phyloP scores from a whole-genome alignment of 805 yeast genomes.

The Candida suzukii region DNA sequence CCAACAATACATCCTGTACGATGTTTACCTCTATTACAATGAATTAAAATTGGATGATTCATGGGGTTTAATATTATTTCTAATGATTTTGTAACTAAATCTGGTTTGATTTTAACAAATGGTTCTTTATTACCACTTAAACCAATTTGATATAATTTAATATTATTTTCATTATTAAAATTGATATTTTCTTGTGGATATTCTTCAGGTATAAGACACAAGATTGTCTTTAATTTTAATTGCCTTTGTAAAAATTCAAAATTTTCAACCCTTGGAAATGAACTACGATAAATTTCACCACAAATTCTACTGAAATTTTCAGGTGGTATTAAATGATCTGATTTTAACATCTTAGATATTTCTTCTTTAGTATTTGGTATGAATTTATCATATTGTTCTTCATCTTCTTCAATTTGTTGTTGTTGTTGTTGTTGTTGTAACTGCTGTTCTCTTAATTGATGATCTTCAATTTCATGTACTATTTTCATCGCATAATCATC shows the following conservation, averaged over 20 bases:
- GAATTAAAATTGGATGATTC: slow-evolving; percentile 88
- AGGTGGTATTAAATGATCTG: slow-evolving; percentile 49
- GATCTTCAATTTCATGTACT: not conserved
- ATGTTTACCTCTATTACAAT: slow-evolving; percentile 95
- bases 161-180: slow-evolving; percentile 54
- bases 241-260: slow-evolving; percentile 56
- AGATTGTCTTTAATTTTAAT: slow-evolving; percentile 61
- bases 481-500: slow-evolving; percentile 10
- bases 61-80: slow-evolving; percentile 75
- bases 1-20: slow-evolving; percentile 96
- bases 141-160: slow-evolving; percentile 78
- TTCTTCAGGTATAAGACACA: slow-evolving; percentile 86
- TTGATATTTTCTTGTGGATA: slow-evolving; percentile 73
- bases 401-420: slow-evolving; percentile 14
- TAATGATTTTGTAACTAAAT: slow-evolving; percentile 70
- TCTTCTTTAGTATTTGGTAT: slow-evolving; percentile 16
- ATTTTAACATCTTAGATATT: not conserved
- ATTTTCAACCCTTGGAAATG: slow-evolving; percentile 85
- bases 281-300: slow-evolving; percentile 72
- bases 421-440: not conserved
- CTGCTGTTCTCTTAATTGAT: too few relatives aligned
- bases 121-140: slow-evolving; percentile 96
- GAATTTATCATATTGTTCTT: slow-evolving; percentile 23
- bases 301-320: slow-evolving; percentile 88
- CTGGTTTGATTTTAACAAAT: slow-evolving; percentile 65